Evolutionary conservation across 495 filamentous ascomycete genomes (phyloP).

Genomic region (Poronia punctata): DNA sequence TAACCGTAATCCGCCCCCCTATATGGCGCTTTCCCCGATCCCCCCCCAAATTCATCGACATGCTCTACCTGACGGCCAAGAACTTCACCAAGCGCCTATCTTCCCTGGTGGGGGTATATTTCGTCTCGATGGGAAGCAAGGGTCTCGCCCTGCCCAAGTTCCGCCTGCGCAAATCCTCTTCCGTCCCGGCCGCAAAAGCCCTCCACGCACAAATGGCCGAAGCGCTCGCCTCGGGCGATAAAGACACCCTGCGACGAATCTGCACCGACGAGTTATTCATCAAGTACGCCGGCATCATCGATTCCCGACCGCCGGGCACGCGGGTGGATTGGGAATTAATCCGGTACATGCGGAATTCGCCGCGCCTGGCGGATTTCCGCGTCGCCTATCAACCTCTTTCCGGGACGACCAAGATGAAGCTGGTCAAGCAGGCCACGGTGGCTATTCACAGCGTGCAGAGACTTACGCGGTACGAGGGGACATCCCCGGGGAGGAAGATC

Average conservation of each 20-base stretch:
- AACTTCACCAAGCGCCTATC: constrained; percentile 2
- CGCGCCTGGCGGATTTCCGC: constrained; percentile 56
- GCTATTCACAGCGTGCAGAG: constrained; percentile 63
- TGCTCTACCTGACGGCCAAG: constrained; percentile 15
- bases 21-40: constrained; percentile 18
- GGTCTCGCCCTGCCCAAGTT: constrained; percentile 21
- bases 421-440: constrained; percentile 65
- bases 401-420: constrained; percentile 17
- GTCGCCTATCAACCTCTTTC: constrained; percentile 41
- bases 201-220: constrained; percentile 65
- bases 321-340: constrained; percentile 61
- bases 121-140: constrained; percentile 22
- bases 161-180: constrained; percentile 33
- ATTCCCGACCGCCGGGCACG: constrained; percentile 39
- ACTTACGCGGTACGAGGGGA: constrained; percentile 34
- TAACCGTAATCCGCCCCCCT: constrained; percentile 21
- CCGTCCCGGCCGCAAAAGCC: constrained; percentile 45
- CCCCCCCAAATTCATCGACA: constrained; percentile 15
- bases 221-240: constrained; percentile 62
- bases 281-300: constrained; percentile 50
- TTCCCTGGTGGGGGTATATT: constrained; percentile 8
- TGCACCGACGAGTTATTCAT: constrained; percentile 54
- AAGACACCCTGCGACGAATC: constrained; percentile 46
- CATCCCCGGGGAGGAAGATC: constrained; percentile 23
- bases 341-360: constrained; percentile 38